phyloP scores from a whole-genome alignment of 2,329 filamentous ascomycete genomes.

The Colletotrichum abscissum region DNA sequence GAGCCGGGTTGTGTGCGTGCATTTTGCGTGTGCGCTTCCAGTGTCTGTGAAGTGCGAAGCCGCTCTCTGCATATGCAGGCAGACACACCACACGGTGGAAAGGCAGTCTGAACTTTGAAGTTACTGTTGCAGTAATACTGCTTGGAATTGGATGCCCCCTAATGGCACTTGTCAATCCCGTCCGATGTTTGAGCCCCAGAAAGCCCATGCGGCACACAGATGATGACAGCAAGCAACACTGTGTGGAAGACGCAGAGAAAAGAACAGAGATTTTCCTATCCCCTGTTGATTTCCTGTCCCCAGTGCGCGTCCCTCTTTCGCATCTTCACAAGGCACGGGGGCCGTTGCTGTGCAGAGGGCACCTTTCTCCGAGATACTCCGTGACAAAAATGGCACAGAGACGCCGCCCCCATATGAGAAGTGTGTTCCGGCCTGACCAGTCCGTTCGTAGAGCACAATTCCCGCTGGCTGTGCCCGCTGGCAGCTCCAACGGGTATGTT shows the following conservation, averaged over 20 bases:
- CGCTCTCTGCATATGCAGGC: constrained; percentile 15
- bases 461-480: not conserved
- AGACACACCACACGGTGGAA: not conserved
- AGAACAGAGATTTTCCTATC: not conserved
- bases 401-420: not conserved
- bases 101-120: not conserved
- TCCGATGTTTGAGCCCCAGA: constrained; percentile 9
- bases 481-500: constrained; percentile 10
- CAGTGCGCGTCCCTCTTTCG: not conserved
- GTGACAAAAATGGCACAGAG: not conserved
- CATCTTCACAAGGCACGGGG: not conserved
- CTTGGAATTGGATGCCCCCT: not conserved
- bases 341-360: not conserved
- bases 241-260: not conserved
- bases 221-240: constrained; percentile 1
- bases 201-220: not conserved
- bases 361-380: not conserved
- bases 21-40: not conserved
- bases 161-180: constrained; percentile 20
- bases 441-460: not conserved
- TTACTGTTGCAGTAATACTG: not conserved
- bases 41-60: constrained; percentile 14
- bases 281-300: not conserved
- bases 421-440: not conserved
- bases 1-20: not conserved